Percentiles rank a stretch among this genome's conserved stretches.
Conservation (phyloP, 202 grass and related monocot species). For the Panicum virgatum region DNA sequence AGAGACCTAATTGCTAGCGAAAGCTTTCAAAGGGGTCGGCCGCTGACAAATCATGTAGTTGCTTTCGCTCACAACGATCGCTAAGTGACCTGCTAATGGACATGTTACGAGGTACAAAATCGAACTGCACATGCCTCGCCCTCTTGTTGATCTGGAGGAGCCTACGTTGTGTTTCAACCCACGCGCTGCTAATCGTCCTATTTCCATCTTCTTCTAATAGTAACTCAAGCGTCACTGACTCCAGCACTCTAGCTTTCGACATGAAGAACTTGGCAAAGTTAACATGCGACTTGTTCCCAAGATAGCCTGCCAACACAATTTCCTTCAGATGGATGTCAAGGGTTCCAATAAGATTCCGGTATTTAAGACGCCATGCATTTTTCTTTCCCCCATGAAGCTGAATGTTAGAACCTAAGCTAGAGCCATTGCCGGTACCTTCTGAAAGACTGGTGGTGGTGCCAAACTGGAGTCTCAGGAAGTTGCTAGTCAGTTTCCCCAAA, state of each 20-base stretch:
- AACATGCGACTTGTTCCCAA: neutral
- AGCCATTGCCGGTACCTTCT: neutral
- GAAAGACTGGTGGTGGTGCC: neutral
- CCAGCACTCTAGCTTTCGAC: neutral
- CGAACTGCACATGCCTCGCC: neutral
- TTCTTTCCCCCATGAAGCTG: too few relatives aligned
- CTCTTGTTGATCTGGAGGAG: neutral
- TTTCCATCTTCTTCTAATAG: too few relatives aligned
- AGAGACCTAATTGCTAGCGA: neutral
- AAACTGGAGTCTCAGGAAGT: fast-evolving
- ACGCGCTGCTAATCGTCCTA: too few relatives aligned
- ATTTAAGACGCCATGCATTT: neutral
- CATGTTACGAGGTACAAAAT: neutral
- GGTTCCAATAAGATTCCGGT: neutral
- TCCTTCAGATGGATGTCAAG: neutral
- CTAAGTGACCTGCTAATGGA: fast-evolving
- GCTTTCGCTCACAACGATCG: too few relatives aligned
- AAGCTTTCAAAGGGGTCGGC: neutral
- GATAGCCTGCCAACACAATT: neutral
- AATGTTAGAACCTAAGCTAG: too few relatives aligned
- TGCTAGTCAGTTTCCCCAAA: neutral
- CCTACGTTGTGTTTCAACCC: neutral
- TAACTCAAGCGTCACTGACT: neutral
- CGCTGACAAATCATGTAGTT: neutral
- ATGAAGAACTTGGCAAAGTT: slow-evolving; percentile 9